A percentile compares a stretch with the other conserved stretches of the same genome.
phyloP scores from a whole-genome alignment of 1,139 yeast genomes.

The Petasospora fabianii region DNA sequence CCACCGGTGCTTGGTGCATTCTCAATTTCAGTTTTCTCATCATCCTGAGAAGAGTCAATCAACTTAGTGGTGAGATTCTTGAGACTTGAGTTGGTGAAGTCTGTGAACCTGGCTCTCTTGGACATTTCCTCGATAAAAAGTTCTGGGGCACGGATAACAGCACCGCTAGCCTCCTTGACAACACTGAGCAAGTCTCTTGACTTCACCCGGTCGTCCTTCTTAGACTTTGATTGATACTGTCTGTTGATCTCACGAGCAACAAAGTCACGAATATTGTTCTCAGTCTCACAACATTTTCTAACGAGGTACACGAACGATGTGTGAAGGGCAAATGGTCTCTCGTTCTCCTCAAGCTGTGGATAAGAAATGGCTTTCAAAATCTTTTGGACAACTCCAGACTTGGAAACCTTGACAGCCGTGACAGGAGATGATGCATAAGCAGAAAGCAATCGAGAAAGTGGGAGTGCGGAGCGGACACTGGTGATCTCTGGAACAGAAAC shows the following conservation, averaged over 20 bases:
- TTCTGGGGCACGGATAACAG: constrained; percentile 58
- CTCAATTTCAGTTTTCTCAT: constrained; percentile 22
- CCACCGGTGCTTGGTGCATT: constrained; percentile 2
- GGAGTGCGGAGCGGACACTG: constrained; percentile 45
- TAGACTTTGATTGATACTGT: constrained; percentile 33
- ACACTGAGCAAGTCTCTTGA: constrained; percentile 48
- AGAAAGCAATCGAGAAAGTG: constrained; percentile 49
- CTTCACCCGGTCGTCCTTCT: constrained; percentile 28
- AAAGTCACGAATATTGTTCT: constrained; percentile 43
- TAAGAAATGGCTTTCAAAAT: constrained; percentile 31
- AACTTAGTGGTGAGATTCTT: constrained; percentile 25
- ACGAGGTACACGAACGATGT: constrained; percentile 45
- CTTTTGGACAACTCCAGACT: constrained; percentile 40
- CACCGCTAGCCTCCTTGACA: constrained; percentile 51
- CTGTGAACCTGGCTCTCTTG: constrained; percentile 45
- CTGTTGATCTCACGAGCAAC: constrained; percentile 48
- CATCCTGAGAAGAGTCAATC: constrained; percentile 30
- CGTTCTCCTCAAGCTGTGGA: constrained; percentile 24
- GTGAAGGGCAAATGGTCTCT: constrained; percentile 24
- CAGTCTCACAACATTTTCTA: constrained; percentile 69
- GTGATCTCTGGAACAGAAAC: constrained; percentile 38
- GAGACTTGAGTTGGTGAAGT: constrained; percentile 43
- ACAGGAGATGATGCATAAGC: constrained; percentile 47
- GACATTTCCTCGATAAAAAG: constrained; percentile 52
- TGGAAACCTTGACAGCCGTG: constrained; percentile 38